Percentiles rank a stretch among this genome's conserved stretches.
Evolutionary conservation across 441 rosid genomes (phyloP).

Genomic region (Geranium incanum): DNA sequence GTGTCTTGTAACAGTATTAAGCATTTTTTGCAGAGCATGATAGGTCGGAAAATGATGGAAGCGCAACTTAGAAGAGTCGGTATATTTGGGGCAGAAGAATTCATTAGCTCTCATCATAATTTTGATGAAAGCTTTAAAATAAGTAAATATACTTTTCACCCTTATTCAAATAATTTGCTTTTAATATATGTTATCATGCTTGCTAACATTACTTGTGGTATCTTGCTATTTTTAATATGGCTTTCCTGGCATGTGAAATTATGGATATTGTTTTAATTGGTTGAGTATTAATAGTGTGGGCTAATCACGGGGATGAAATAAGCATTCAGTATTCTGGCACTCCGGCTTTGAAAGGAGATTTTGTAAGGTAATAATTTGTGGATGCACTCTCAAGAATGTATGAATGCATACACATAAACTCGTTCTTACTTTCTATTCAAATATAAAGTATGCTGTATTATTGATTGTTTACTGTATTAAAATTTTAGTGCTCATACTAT

Average conservation of each 20-base stretch:
- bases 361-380: slow-evolving; percentile 57
- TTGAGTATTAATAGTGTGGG: slow-evolving; percentile 67
- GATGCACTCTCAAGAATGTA: slow-evolving; percentile 7
- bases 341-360: slow-evolving; percentile 96
- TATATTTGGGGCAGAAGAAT: slow-evolving; percentile 85
- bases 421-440: neutral
- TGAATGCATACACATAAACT: neutral
- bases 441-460: too few relatives aligned
- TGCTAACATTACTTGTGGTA: neutral
- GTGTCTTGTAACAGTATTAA: slow-evolving; percentile 15
- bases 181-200: slow-evolving; percentile 14
- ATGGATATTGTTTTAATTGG: slow-evolving; percentile 15
- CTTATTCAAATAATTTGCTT: slow-evolving; percentile 17
- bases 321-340: slow-evolving; percentile 98
- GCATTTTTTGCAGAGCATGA: slow-evolving; percentile 70
- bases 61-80: slow-evolving; percentile 88
- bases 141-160: slow-evolving; percentile 41
- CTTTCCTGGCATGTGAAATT: slow-evolving; percentile 8
- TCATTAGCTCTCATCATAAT: slow-evolving; percentile 65
- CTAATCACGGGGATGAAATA: slow-evolving; percentile 95
- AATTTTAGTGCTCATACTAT: too few relatives aligned
- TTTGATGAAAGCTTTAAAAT: slow-evolving; percentile 83
- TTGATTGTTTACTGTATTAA: too few relatives aligned
- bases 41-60: slow-evolving; percentile 82
- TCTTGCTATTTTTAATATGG: neutral